Base-by-base conservation (phyloP, 306 rosid species). In the Comarum palustre region DNA sequence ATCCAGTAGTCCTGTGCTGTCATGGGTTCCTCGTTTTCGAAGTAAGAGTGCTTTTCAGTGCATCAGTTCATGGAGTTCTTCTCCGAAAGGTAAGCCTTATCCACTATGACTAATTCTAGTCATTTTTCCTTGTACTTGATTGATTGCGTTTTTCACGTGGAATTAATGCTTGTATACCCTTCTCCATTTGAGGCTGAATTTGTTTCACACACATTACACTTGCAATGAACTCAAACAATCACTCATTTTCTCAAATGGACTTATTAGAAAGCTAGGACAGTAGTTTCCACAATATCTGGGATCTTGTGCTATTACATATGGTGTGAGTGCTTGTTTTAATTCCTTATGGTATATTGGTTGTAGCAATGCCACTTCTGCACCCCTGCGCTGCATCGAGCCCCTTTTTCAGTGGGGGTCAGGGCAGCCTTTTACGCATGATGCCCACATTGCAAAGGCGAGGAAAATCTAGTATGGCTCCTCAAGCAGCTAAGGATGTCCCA, bases 401-500 rank as follows among this genome's bases (percentile, higher is more conserved):
- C 3, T 83, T 79, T 61, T 76, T 86, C 54, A 82, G 81, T 7
- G 87, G 90, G 71, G 92, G 74, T 73, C 88, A 83, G 25, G 81
- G 90, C 75, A 79, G 87, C 65, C 57, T 86, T n/a, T 65, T 80
- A 62, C 86, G 71, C 10, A 62, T 84, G 19, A 66, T 90, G 66
- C 92, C 92, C 3, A 4, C 63, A 81, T 80, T 91, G 78, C 88
- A 86, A 19, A 80, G 66, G 68, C 74, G 69, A 59, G 72, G 22
- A 17, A 67, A 57, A 47, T 82, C 83, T 27, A 66, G 31, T 61
- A 75, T 71, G 80, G 61, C 75, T 31, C 87, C 92, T 61, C 87
- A 50, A 72, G 98, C 98, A 65, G 67, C 90, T 1, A 93, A 89
- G 86, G 96, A 93, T 81, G 90, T 87, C 54, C 89, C 93, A 16